Evolutionary conservation across 1,139 yeast genomes (phyloP), one percentile per base, ranked within the genome.

Genomic region (Sugiyamaella paludigena): DNA sequence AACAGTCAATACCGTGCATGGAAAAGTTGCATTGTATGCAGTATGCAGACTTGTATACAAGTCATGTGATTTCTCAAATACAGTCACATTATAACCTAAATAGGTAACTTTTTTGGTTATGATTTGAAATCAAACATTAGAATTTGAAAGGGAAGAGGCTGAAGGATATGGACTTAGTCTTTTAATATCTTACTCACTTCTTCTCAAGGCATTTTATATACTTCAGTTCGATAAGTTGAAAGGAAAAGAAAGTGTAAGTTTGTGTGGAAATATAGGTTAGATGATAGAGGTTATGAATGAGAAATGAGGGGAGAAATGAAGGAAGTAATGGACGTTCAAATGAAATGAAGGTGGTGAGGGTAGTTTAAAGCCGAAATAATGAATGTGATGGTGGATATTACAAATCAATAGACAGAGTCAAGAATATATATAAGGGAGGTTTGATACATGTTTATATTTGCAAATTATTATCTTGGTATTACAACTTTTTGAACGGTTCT

Each of bases 61-160:
- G 5, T 19, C 24, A 19, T 19, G 44, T 30, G 27, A 30, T 32
- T 36, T 8, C 8, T 15, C 11, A 12, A 7, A 11, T 19, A 27
- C 45, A 41, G 39, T 41, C 45, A 41, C 38, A 24, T 8, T 41
- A 5, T 41, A n/a, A 19, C 45, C 45, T 15, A 33, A 34, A 27
- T 33, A 11, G 45, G 45, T 5, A 34, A 34, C 34, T 12, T 26
- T 4, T 5, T 7, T 10, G 12, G 7, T 11, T 10, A 15, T 33
- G 39, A 31, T 34, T 34, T 41, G 32, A 41, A 41, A 41, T 35
- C 39, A 35, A 41, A 26, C 39, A 34, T 41, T 35, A 27, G 45
- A 19, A 19, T 19, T 19, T 19, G 29, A 39, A 26, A 2, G 33
- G 27, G n/a, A 32, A 35, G 15, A 27, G 28, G 32, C 16, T 11